These are phyloP conservation scores for Stagonosporopsis chrysanthemi DNA, from an alignment of 2,329 filamentous ascomycete genomes.

Conservation along the genomic window DNA sequence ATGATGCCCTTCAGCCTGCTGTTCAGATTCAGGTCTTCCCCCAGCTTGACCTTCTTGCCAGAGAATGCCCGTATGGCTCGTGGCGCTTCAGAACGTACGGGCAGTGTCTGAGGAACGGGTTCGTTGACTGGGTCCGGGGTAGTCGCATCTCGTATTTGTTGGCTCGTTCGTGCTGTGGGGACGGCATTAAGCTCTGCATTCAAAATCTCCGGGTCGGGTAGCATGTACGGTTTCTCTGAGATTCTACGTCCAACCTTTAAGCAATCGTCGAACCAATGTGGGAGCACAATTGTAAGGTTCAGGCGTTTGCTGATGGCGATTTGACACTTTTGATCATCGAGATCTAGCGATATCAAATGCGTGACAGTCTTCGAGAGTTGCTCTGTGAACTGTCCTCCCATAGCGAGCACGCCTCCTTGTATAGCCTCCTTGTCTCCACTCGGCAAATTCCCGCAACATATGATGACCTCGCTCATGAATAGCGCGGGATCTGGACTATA, in stretches of 20 bases:
- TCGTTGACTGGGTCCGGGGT: constrained; percentile 42
- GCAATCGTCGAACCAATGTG: constrained; percentile 98
- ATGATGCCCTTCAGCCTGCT: constrained; percentile 72
- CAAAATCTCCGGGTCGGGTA: constrained; percentile 87
- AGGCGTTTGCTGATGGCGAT: constrained; percentile 69
- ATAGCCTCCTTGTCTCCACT: constrained; percentile 90
- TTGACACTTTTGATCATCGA: constrained; percentile 75
- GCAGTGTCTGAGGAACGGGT: constrained; percentile 28
- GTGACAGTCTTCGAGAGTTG: constrained; percentile 78
- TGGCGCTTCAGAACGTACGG: constrained; percentile 30
- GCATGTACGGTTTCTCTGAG: constrained; percentile 81
- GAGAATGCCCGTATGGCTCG: constrained; percentile 69
- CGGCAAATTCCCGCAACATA: constrained; percentile 86
- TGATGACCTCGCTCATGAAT: constrained; percentile 84
- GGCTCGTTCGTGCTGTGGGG: constrained; percentile 58
- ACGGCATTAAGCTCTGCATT: constrained; percentile 35
- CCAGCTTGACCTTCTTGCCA: constrained; percentile 78
- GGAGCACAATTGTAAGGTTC: constrained; percentile 83
- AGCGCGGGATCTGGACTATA: constrained; percentile 90
- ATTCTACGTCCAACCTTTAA: constrained; percentile 91
- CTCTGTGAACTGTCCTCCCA: constrained; percentile 82
- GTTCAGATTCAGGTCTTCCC: constrained; percentile 75
- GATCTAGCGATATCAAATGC: constrained; percentile 83
- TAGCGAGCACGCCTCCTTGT: constrained; percentile 83
- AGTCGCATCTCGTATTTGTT: constrained; percentile 44